Percentiles rank a stretch among this genome's conserved stretches.
Evolutionary conservation across 2,329 filamentous ascomycete genomes (phyloP).

Genomic region (Diplodia scrobiculata): DNA sequence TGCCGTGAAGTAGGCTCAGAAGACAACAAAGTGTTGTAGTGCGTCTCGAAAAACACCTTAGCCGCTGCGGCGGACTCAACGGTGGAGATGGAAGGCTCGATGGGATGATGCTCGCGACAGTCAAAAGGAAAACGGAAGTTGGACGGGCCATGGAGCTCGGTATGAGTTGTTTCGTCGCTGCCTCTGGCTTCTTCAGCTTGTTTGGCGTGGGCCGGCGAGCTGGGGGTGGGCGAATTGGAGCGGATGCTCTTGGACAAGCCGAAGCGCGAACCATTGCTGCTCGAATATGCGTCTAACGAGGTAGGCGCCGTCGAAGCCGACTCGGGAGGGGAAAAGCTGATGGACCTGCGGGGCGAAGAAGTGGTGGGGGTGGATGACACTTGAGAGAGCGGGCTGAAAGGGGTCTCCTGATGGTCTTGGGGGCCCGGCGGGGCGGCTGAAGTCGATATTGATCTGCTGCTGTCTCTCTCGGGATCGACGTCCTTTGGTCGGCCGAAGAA

Average conservation of each 20-base stretch:
- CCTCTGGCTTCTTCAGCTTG: not conserved
- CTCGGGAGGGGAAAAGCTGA: conserved; percentile 15
- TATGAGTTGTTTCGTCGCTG: conserved; percentile 21
- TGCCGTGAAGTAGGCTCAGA: conserved; percentile 60
- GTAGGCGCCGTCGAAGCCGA: conserved; percentile 28
- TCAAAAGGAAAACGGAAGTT: conserved; percentile 1
- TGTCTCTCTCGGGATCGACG: not conserved
- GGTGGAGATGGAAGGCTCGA: conserved; percentile 56
- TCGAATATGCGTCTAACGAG: conserved; percentile 8
- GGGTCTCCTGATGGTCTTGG: not conserved
- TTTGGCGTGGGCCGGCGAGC: not conserved
- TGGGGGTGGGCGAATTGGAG: conserved; percentile 13
- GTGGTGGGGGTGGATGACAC: conserved; percentile 6
- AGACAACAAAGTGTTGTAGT: conserved; percentile 71
- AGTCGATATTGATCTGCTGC: conserved; percentile 2
- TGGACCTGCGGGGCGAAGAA: conserved; percentile 20
- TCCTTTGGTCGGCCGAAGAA: conserved; percentile 21
- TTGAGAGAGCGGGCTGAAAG: conserved; percentile 1
- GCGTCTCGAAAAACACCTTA: conserved; percentile 83
- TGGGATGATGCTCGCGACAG: conserved; percentile 12
- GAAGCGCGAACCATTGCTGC: not conserved
- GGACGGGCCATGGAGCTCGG: not conserved
- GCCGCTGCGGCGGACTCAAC: conserved; percentile 77
- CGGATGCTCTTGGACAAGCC: conserved; percentile 16
- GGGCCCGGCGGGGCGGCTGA: not conserved